Evolutionary conservation across 2,329 filamentous ascomycete genomes (phyloP), one percentile per base, ranked within the genome.

Genomic region (Fusarium haematococcum): DNA sequence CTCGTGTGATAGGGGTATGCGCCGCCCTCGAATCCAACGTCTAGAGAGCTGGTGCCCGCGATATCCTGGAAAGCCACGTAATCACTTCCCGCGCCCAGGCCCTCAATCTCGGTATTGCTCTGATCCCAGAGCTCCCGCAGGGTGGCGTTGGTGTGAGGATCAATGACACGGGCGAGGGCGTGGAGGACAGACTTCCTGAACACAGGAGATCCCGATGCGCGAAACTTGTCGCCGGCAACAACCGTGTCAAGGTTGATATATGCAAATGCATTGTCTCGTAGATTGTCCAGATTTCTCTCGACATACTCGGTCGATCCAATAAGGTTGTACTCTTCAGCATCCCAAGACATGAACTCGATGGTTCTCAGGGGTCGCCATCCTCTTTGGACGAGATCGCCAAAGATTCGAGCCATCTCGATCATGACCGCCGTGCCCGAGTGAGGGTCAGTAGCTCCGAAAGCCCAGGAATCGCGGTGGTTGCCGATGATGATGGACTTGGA

Each of bases 301-400:
- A 99, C 97, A 79, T 93, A 96, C 82, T 99, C 97, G 2, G 97
- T 98, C 13, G 95, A 97, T 10, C 97, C 97, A 67, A 98, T 94
- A 54, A 97, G 86, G 82, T 98, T 98, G 85, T 98, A 98, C 82
- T 96, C 95, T 76, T 93, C 93, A 5, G 91, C 97, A 81, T 99
- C 97, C 97, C 97, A 99, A 37, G 94, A 98, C 79, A 95, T 95
- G 82, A 99, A 98, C 81, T 97, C 94, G 74, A 99, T 97, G 5
- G 95, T 97, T n/a, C 97, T 92, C 18, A 97, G 87, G 1, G 97
- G 97, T 30, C 94, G 90, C 97, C 97, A 99, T 63, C 95, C 96
- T 67, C 91, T 90, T 18, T 87, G 83, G 25, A 92, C 87, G 18
- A 98, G 88, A 73, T 94, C 91, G 45, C 95, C 95, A 78, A 99